Conservation (phyloP, 176 grass and related monocot species). For the Triticum urartu region DNA sequence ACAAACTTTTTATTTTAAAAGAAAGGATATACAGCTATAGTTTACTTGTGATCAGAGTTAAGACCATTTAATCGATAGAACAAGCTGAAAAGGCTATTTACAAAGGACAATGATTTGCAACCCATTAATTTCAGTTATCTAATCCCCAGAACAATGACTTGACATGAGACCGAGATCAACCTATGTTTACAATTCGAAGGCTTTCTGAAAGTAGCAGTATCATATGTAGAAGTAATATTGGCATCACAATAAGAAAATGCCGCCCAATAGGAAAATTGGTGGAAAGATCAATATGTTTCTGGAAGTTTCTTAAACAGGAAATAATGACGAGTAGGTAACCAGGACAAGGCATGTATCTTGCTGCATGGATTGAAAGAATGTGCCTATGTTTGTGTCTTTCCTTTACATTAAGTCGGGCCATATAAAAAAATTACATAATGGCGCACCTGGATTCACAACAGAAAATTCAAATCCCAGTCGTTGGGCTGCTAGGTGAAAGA, state of each 20-base stretch:
- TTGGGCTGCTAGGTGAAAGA: conserved; percentile 80
- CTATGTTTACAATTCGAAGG: neutral
- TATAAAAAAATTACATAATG: neutral
- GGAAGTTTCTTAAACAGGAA: neutral
- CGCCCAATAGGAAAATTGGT: neutral
- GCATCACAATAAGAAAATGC: neutral
- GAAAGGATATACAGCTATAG: neutral
- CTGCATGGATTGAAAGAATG: neutral
- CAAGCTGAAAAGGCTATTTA: neutral
- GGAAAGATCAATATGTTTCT: conserved; percentile 3
- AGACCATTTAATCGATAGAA: neutral
- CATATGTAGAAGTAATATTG: conserved; percentile 5
- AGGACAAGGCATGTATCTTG: neutral
- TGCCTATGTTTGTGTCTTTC: neutral
- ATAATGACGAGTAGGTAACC: neutral
- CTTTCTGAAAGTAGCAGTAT: conserved; percentile 1
- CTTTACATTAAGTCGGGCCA: neutral
- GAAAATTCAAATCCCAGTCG: conserved; percentile 84
- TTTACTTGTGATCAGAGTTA: neutral
- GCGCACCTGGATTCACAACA: conserved; percentile 60
- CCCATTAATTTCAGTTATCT: neutral
- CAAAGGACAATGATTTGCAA: neutral
- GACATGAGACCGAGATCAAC: neutral
- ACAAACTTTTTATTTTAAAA: neutral
- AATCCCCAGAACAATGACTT: neutral